Base-by-base conservation (phyloP, 352 stramenopile genomes). In the Pythium myriotylum region DNA sequence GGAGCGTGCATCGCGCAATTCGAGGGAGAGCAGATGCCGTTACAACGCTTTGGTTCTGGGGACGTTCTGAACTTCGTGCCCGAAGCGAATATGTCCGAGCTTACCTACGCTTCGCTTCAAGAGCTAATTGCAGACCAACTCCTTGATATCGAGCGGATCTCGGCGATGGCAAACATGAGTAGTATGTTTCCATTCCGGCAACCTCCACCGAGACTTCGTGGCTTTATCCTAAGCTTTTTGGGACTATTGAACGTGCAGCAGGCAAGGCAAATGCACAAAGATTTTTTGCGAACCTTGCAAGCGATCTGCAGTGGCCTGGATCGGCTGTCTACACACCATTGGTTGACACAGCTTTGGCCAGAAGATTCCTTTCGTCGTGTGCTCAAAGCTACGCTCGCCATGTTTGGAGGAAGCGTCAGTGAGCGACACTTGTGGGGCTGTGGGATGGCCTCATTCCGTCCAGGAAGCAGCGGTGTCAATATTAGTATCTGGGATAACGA, bases 401-500 rank as follows among this genome's bases (percentile, higher is more conserved):
- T 91, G 71, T 89, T 90, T 49, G 78, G 71, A 1, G 72, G 72
- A 8, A 65, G 74, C 32, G 59, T 85, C 2, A 64, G 66, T 7
- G 67, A 83, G 13, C 59, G 81, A 0, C 80, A 88, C 63, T 54
- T 86, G 0, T 93, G 81, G 81, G 89, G 90, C 33, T 93, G 84
- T 20, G 84, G 81, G 0, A 73, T 79, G 58, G 68, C 65, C 0
- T 67, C 49, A 3, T 88, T 90, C 48, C 59, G 70, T 19, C 68
- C 74, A 4, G 77, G 53, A 26, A 77, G 45, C 26, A 81, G 52
- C 48, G 76, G 46, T 16, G 68, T 91, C 26, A 68, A 78, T 27
- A 73, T 91, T 26, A 93, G 65, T 24, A 68, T 91, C n/a, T 88
- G 82, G 81, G 84, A 93, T 45, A 93, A 93, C 40, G 84, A 93